These are phyloP conservation scores for Ceratocystis destructans DNA, from an alignment of 2,329 filamentous ascomycete species.

Conservation along the genomic window DNA sequence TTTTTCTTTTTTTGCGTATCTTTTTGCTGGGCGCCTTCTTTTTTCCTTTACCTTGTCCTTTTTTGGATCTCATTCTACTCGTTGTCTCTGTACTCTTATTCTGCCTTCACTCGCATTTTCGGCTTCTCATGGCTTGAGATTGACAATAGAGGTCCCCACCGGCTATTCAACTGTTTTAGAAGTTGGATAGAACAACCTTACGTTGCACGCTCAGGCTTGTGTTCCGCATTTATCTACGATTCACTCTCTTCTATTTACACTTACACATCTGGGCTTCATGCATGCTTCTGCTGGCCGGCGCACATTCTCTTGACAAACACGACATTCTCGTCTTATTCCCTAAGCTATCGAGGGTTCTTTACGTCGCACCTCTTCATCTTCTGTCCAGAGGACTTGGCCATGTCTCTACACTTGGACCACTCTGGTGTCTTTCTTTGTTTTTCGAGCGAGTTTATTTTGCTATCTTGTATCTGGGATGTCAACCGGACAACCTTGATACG, in stretches of 20 bases:
- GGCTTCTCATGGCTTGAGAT: background rate
- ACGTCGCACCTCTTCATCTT: background rate
- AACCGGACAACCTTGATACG: constrained; percentile 17
- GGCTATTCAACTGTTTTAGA: background rate
- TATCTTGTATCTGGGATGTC: background rate
- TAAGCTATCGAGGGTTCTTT: background rate
- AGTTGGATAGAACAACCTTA: background rate
- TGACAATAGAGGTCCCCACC: background rate
- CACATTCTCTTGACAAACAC: background rate
- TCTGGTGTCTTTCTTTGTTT: constrained; percentile 19
- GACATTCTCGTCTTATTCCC: constrained; percentile 9
- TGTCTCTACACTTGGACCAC: background rate
- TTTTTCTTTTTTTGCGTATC: constrained; percentile 10
- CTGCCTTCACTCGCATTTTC: background rate
- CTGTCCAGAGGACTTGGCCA: background rate
- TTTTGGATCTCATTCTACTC: background rate
- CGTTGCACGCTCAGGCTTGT: background rate
- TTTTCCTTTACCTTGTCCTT: background rate
- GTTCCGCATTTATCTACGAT: background rate
- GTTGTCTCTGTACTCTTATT: background rate
- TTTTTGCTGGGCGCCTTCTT: background rate
- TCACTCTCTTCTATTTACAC: background rate
- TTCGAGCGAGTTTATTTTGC: constrained; percentile 21
- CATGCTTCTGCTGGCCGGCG: background rate
- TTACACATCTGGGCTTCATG: background rate